These are phyloP conservation scores for Rhodotorula glutinis DNA, from an alignment of 1,284 basidiomycete species.

Conservation along the genomic window DNA sequence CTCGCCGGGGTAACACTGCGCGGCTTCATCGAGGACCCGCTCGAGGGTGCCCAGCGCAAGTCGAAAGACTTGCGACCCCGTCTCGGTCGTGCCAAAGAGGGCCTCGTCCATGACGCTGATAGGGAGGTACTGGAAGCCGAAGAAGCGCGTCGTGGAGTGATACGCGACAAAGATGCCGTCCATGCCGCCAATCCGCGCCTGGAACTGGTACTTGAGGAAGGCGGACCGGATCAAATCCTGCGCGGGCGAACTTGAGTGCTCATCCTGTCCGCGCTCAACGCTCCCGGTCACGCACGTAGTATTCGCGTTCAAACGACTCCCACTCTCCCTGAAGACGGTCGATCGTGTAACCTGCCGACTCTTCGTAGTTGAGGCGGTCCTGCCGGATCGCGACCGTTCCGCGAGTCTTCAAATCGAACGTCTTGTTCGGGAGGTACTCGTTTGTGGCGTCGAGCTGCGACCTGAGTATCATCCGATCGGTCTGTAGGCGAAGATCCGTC, in stretches of 20 bases:
- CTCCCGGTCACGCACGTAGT: slow-evolving; percentile 54
- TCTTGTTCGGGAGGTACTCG: slow-evolving; percentile 72
- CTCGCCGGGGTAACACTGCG: slow-evolving; percentile 63
- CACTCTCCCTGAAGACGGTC: slow-evolving; percentile 59
- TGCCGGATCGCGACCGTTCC: slow-evolving; percentile 79
- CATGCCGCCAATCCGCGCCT: slow-evolving; percentile 95
- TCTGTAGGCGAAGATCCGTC: slow-evolving; percentile 52
- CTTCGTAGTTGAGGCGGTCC: slow-evolving; percentile 80
- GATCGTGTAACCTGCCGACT: slow-evolving; percentile 75
- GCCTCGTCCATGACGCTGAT: slow-evolving; percentile 81
- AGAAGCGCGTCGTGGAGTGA: slow-evolving; percentile 83
- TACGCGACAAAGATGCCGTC: slow-evolving; percentile 94
- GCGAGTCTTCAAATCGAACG: slow-evolving; percentile 96
- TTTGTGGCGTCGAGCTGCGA: slow-evolving; percentile 92
- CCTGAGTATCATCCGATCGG: slow-evolving; percentile 78
- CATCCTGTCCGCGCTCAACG: too few relatives aligned
- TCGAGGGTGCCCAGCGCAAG: slow-evolving; percentile 75
- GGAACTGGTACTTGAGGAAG: slow-evolving; percentile 95
- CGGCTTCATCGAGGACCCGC: slow-evolving; percentile 61
- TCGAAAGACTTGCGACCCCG: slow-evolving; percentile 73
- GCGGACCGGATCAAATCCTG: slow-evolving; percentile 82
- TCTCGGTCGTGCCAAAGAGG: slow-evolving; percentile 64
- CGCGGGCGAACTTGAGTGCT: too few relatives aligned
- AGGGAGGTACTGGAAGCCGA: slow-evolving; percentile 92
- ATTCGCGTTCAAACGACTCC: slow-evolving; percentile 78